A percentile compares a stretch with the other conserved stretches of the same genome.
phyloP scores from a whole-genome alignment of 1,284 basidiomycete genomes.

The Rhizoctonia solani region DNA sequence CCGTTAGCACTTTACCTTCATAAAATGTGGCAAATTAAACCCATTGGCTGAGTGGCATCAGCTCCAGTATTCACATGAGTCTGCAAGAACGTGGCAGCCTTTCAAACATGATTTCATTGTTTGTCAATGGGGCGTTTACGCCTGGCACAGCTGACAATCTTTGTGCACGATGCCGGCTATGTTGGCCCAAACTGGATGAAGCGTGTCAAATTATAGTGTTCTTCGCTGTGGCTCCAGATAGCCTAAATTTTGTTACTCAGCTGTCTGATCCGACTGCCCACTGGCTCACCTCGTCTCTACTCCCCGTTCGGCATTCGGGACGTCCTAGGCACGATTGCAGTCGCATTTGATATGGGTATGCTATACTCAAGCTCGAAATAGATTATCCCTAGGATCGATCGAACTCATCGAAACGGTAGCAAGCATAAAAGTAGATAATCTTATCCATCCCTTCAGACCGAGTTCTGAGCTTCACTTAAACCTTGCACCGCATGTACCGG shows the following conservation, averaged over 20 bases:
- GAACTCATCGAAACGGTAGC: slow-evolving; percentile 6
- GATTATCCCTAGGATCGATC: neutral
- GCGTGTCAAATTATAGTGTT: neutral
- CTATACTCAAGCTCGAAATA: neutral
- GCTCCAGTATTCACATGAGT: neutral
- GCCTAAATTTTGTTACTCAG: neutral
- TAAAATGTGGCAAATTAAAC: neutral
- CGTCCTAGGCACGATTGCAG: neutral
- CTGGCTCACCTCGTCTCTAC: neutral
- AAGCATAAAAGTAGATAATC: neutral
- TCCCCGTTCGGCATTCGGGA: neutral
- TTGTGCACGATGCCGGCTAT: neutral
- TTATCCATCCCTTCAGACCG: slow-evolving; percentile 8
- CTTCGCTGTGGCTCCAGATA: neutral
- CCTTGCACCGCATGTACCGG: slow-evolving; percentile 22
- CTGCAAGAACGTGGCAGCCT: neutral
- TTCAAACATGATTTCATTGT: neutral
- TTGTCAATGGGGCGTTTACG: neutral
- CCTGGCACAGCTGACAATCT: neutral
- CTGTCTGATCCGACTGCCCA: neutral
- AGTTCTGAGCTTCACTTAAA: slow-evolving; percentile 1
- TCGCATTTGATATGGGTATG: neutral
- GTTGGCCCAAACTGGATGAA: neutral
- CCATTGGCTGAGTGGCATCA: too few species aligned
- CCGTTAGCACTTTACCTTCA: too few species aligned